Evolutionary conservation across 225 moss, liverwort and hornwort genomes (phyloP), one percentile per base, ranked within the genome.

Genomic region (Ulota crispa): DNA sequence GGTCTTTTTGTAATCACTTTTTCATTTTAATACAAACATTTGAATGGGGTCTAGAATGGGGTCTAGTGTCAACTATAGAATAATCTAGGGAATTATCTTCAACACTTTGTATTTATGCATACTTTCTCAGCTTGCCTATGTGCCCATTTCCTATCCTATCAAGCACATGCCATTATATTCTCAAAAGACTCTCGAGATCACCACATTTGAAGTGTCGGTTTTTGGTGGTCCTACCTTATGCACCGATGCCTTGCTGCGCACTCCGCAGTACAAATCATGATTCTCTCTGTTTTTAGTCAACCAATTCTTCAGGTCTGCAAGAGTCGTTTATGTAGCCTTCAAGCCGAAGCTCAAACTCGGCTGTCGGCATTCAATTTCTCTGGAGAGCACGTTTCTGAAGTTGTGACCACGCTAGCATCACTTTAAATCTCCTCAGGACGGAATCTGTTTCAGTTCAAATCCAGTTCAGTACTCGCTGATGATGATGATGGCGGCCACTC

Each of bases 401-500:
- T 1, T 65, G 36, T 65, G 14, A 36, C 36, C 0, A 9, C 16
- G 16, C 43, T n/a, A 11, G 23, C 47, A 19, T 45, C 34, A 13
- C 26, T 26, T 62, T 6, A 12, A 11, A 41, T 11, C 61, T 6
- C 3, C 28, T 5, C 61, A 61, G 28, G 55, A 9, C 19, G 3
- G 32, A 43, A 62, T 78, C 6, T 50, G 31, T 37, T 24, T 52
- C 63, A 13, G 36, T 39, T 50, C 64, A 32, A 56, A 70, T 15
- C 57, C 61, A 12, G 12, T 57, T 56, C 28, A 34, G 26, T 47
- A 14, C 6, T 4, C 12, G 70, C 26, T 23, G 37, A 52, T 50
- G 32, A 81, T 39, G 41, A 81, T 73, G 63, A 89, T 89, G 87
- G 89, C 81, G 85, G 39, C 81, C 70, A 61, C 75, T 4, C 64